Evolutionary conservation across 257 asterid genomes (phyloP), one percentile per base, ranked within the genome.

Genomic region (Solanum sitiens): DNA sequence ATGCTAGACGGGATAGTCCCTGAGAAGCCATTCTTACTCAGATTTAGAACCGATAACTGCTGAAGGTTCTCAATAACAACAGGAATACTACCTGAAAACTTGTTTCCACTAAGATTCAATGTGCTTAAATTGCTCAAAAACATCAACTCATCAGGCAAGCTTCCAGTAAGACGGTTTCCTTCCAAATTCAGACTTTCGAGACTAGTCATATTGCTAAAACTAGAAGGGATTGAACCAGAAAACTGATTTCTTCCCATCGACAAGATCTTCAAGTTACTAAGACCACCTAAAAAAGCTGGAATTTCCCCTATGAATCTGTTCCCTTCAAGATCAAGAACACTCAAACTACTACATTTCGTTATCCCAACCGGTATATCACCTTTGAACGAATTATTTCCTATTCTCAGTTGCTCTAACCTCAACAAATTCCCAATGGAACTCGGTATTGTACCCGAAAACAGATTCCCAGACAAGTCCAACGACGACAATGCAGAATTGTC

Each of bases 381-480:
- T 45, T 59, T 88, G 45, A 94, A 91, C 3, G 96, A 92, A 87
- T 94, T 93, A 83, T 93, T 91, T 6, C 92, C 96, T 90, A 94
- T 63, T 56, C 89, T 91, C 82, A 94, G 67, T 89, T 94, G 95
- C 89, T 89, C 95, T 84, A 94, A 88, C 11, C 88, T 82, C 89
- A 35, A 53, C 84, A 94, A 85, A 79, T 80, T 90, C 65, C 94
- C 94, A 86, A 94, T 90, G 89, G 89, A 92, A 20, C 83, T 25
- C 3, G 94, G 94, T 86, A 94, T 87, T 7, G 42, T 50, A 86
- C 94, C 95, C 5, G 94, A 92, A 83, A 94, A 87, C n/a, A 84
- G 67, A 90, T 94, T 94, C 86, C 94, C 92, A 6, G 98, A 94
- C 39, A 94, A 87, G 91, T 94, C 96, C 80, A 94, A n/a, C 7